phyloP scores from a whole-genome alignment of 2,329 filamentous ascomycete genomes.

The Cercospora berteroae region DNA sequence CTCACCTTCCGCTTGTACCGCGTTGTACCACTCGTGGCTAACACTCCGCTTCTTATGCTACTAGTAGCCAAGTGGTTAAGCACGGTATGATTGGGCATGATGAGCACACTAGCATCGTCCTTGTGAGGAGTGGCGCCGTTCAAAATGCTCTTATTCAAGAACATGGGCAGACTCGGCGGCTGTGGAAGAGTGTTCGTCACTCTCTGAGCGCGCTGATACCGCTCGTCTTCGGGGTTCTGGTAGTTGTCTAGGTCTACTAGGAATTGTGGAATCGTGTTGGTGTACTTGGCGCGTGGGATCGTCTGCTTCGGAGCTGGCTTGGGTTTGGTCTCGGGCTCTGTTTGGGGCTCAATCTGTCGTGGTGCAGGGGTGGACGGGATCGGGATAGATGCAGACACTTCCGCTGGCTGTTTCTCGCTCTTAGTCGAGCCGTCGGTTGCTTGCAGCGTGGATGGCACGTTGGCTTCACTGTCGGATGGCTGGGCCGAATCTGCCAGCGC shows the following conservation, averaged over 20 bases:
- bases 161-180: conserved; percentile 82
- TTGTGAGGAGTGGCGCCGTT: conserved; percentile 91
- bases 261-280: conserved; percentile 75
- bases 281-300: conserved; percentile 60
- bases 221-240: conserved; percentile 61
- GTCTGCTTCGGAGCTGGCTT: conserved; percentile 27
- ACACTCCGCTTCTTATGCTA: conserved; percentile 93
- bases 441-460: conserved; percentile 21
- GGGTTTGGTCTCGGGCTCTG: conserved; percentile 12
- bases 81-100: conserved; percentile 95
- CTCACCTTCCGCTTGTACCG: conserved; percentile 88
- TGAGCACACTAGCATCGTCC: conserved; percentile 95
- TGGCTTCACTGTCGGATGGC: conserved; percentile 28
- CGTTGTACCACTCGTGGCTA: conserved; percentile 96
- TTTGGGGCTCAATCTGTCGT: conserved; percentile 13
- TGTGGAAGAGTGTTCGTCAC: conserved; percentile 77
- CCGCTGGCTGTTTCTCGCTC: conserved; percentile 12
- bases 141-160: conserved; percentile 89
- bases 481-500: conserved; percentile 52
- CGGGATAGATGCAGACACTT: conserved; percentile 13
- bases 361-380: conserved; percentile 13
- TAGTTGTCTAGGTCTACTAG: conserved; percentile 75
- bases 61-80: conserved; percentile 95
- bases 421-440: conserved; percentile 23
- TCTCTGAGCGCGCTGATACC: conserved; percentile 70